These are phyloP conservation scores for Leccinum disarticulatum DNA, from an alignment of 768 basidiomycete genomes.

Conservation along the genomic window DNA sequence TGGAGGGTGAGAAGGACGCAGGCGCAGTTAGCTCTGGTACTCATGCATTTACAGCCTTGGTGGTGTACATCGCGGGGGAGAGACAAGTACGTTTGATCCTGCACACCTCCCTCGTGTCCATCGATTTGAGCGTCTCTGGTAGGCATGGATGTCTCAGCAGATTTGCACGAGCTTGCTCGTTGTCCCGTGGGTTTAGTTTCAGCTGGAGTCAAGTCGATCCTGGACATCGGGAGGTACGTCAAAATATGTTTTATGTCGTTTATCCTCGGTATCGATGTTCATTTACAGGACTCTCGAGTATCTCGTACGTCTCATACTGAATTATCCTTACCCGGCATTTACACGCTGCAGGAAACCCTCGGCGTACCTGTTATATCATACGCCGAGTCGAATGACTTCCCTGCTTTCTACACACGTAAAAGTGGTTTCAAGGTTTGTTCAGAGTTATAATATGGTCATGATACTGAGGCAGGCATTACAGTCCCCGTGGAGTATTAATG, in stretches of 20 bases:
- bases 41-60: conserved; percentile 53
- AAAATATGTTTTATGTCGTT: background rate
- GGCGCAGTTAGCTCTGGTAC: background rate
- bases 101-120: background rate
- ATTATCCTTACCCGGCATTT: background rate
- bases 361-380: conserved; percentile 91
- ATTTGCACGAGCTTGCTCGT: conserved; percentile 83
- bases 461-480: conserved; percentile 30
- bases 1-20: conserved; percentile 66
- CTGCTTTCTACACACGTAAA: conserved; percentile 86
- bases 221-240: conserved; percentile 80
- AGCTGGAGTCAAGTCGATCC: conserved; percentile 90
- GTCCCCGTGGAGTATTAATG: conserved; percentile 76
- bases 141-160: conserved; percentile 96
- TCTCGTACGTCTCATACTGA: conserved; percentile 45
- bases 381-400: conserved; percentile 75
- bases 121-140: conserved; percentile 1
- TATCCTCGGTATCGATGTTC: conserved; percentile 1
- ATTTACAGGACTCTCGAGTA: conserved; percentile 72
- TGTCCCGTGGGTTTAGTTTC: conserved; percentile 93
- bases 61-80: conserved; percentile 79
- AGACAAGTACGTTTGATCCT: conserved; percentile 48
- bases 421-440: conserved; percentile 69
- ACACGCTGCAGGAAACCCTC: conserved; percentile 73
- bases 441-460: background rate